These are phyloP conservation scores for Laburnicola sp. DNA, from an alignment of 2,329 filamentous ascomycete species.

Conservation along the genomic window DNA sequence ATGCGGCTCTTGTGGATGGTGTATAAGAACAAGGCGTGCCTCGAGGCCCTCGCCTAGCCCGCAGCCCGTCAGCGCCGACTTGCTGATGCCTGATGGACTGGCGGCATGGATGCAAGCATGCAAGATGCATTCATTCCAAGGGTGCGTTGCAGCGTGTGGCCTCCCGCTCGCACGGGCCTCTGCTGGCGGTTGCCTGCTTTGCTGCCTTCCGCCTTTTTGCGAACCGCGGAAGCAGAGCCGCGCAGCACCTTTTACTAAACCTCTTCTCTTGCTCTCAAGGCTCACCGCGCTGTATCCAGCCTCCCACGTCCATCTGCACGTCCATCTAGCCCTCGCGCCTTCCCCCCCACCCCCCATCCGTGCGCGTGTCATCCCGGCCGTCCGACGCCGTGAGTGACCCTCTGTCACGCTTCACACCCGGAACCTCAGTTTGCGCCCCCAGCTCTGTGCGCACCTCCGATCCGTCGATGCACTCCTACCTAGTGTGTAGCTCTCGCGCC, in stretches of 20 bases:
- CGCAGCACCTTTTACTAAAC: neutral
- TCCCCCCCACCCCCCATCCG: too few species aligned
- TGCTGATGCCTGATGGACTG: neutral
- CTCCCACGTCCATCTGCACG: slow-evolving; percentile 3
- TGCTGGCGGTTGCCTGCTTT: slow-evolving; percentile 1
- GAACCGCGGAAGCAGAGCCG: neutral
- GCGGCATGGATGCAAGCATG: neutral
- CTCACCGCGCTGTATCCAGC: slow-evolving; percentile 6
- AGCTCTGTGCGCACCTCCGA: slow-evolving; percentile 3
- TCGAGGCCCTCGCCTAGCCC: neutral
- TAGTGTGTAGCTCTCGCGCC: slow-evolving; percentile 1
- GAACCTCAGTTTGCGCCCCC: neutral
- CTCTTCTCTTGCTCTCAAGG: too few species aligned
- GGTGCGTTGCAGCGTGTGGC: too few species aligned
- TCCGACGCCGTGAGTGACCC: neutral
- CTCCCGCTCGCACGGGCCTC: slow-evolving; percentile 1
- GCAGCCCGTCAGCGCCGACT: neutral
- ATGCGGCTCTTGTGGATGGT: slow-evolving; percentile 4
- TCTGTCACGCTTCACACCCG: neutral
- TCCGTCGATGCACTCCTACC: slow-evolving; percentile 2
- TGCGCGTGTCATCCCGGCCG: neutral
- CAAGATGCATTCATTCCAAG: neutral
- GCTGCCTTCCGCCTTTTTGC: slow-evolving; percentile 6
- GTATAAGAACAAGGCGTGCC: slow-evolving; percentile 1
- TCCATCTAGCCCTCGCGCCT: slow-evolving; percentile 2